These are phyloP conservation scores for Aspergillus proliferans DNA, from an alignment of 2,329 filamentous ascomycete genomes.

Conservation along the genomic window DNA sequence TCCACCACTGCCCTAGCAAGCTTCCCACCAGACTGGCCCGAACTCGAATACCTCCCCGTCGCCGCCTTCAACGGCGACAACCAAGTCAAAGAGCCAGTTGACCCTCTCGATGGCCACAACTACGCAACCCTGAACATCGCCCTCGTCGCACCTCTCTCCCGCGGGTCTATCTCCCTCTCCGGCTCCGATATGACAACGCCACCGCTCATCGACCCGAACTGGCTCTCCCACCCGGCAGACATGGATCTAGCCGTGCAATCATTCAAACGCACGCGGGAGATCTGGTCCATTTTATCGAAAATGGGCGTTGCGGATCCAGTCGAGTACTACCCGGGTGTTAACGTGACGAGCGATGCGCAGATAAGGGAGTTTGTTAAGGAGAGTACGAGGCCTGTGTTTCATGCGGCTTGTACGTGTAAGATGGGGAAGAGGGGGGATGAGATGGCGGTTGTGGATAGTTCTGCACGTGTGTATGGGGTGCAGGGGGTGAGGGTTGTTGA, in stretches of 20 bases:
- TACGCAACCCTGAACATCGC: conserved; percentile 25
- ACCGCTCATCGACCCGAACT: conserved; percentile 42
- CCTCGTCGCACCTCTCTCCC: conserved; percentile 36
- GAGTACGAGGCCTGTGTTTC: conserved; percentile 24
- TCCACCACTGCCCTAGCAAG: conserved; percentile 8
- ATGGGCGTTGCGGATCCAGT: conserved; percentile 15
- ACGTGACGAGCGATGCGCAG: conserved; percentile 36
- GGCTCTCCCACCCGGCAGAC: conserved; percentile 37
- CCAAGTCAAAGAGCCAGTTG: conserved; percentile 5
- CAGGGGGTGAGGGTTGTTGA: conserved; percentile 28
- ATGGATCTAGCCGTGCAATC: conserved; percentile 37
- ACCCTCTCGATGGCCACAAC: conserved; percentile 23
- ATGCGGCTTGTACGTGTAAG: conserved; percentile 31
- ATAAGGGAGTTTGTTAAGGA: conserved; percentile 28
- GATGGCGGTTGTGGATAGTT: conserved; percentile 30
- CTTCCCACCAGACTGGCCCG: conserved; percentile 29
- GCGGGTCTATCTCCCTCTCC: conserved; percentile 39
- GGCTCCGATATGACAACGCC: conserved; percentile 22
- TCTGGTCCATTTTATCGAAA: conserved; percentile 20
- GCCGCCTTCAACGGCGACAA: conserved; percentile 13
- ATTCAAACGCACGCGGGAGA: conserved; percentile 37
- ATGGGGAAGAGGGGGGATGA: conserved; percentile 30
- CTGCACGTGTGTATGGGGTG: conserved; percentile 26
- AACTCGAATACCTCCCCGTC: conserved; percentile 22
- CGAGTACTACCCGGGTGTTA: conserved; percentile 31